A percentile compares a stretch with the other conserved stretches of the same genome.
Conservation (phyloP, 768 basidiomycete species). For the Leccinum variicolor region DNA sequence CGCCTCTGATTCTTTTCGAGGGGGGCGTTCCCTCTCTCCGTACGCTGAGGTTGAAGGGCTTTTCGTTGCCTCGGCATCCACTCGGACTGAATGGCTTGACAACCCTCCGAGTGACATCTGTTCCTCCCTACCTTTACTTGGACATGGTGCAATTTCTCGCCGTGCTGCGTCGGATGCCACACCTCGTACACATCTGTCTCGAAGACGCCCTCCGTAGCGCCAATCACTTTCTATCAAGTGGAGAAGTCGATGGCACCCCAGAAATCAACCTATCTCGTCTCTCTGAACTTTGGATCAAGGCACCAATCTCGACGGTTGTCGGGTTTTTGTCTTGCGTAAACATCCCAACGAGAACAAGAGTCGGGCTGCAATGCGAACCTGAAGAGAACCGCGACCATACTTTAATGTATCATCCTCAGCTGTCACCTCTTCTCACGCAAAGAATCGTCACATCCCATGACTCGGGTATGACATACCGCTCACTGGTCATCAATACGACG, state of each 20-base stretch:
- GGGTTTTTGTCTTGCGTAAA: constrained; percentile 3
- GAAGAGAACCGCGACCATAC: too few relatives aligned
- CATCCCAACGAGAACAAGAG: background rate
- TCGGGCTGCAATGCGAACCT: background rate
- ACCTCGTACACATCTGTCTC: constrained; percentile 32
- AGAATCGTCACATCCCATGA: background rate
- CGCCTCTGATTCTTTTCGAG: background rate
- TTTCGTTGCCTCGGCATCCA: background rate
- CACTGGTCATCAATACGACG: background rate
- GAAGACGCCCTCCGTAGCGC: constrained; percentile 25
- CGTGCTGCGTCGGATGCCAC: constrained; percentile 32
- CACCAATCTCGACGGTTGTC: background rate
- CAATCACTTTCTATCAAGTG: background rate
- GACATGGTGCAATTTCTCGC: constrained; percentile 28
- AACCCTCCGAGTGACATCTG: constrained; percentile 30
- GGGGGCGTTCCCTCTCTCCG: constrained; percentile 1
- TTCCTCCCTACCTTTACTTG: constrained; percentile 22
- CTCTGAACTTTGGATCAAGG: background rate
- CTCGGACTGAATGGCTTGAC: constrained; percentile 25
- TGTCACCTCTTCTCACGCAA: background rate
- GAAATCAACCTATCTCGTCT: constrained; percentile 1
- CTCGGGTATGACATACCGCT: background rate
- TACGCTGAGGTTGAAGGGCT: background rate
- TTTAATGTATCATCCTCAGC: too few relatives aligned
- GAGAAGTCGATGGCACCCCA: background rate